Percentiles rank a stretch among this genome's conserved stretches.
Conservation (phyloP, 2,329 filamentous ascomycete species). For the Aureobasidium zeae region DNA sequence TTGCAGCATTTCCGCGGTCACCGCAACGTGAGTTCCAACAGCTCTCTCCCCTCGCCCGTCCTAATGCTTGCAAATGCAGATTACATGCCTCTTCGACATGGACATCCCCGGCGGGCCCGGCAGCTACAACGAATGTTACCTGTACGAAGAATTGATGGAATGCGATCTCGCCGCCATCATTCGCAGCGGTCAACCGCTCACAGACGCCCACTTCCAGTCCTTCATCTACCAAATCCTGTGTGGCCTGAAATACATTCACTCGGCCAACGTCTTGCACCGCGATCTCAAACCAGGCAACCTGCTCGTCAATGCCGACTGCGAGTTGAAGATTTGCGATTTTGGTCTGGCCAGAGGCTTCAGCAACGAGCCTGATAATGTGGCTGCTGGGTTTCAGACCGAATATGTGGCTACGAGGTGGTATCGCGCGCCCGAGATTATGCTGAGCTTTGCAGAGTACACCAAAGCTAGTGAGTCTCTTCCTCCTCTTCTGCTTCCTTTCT, state of each 20-base stretch:
- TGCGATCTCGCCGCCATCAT: constrained; percentile 98
- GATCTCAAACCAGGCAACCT: constrained; percentile 96
- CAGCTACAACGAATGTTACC: constrained; percentile 98
- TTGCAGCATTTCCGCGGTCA: constrained; percentile 80
- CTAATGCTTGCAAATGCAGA: constrained; percentile 48
- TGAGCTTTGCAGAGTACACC: constrained; percentile 99
- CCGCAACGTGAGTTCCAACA: constrained; percentile 10
- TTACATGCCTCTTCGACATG: constrained; percentile 99
- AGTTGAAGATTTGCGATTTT: constrained; percentile 99
- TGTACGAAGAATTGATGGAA: constrained; percentile 99
- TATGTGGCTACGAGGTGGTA: constrained; percentile 99
- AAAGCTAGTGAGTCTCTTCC: constrained; percentile 85
- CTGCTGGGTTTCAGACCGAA: constrained; percentile 96
- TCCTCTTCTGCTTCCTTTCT: neutral
- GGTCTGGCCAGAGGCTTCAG: constrained; percentile 94
- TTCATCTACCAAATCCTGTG: constrained; percentile 99
- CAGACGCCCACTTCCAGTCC: constrained; percentile 97
- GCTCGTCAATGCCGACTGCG: constrained; percentile 96
- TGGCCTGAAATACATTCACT: constrained; percentile 98
- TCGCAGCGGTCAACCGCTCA: constrained; percentile 89
- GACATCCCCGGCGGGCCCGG: constrained; percentile 85
- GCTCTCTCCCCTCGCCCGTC: neutral
- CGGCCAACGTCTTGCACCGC: constrained; percentile 91
- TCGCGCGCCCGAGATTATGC: constrained; percentile 96
- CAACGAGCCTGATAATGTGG: constrained; percentile 76